These are phyloP conservation scores for Prunus campanulata DNA, from an alignment of 306 rosid species.

Conservation along the genomic window DNA sequence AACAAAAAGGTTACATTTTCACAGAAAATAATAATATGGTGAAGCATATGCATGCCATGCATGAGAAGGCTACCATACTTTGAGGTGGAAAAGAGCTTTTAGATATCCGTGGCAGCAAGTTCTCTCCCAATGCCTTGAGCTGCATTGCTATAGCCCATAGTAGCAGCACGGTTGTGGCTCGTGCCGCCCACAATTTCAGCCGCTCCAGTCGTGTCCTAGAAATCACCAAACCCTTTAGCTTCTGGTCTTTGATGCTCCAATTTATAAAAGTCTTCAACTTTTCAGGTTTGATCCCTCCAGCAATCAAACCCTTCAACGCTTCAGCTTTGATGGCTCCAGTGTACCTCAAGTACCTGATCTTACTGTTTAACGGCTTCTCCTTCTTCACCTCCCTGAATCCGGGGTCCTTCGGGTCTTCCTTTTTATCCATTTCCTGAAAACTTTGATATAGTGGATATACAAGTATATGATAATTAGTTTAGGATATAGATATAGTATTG, in stretches of 20 bases:
- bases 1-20: not conserved
- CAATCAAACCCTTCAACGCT: conserved; percentile 35
- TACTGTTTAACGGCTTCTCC: too few species aligned
- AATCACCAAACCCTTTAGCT: conserved; percentile 24
- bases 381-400: conserved; percentile 8
- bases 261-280: conserved; percentile 38
- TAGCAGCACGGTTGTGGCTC: conserved; percentile 32
- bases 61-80: conserved; percentile 28
- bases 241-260: conserved; percentile 31
- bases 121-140: conserved; percentile 28
- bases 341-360: conserved; percentile 12
- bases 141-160: conserved; percentile 51
- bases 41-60: too few species aligned
- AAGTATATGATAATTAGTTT: too few species aligned
- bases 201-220: conserved; percentile 10
- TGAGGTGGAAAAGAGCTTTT: conserved; percentile 23
- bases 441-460: not conserved
- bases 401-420: conserved; percentile 19
- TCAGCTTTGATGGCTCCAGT: conserved; percentile 20
- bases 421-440: conserved; percentile 19
- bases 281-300: conserved; percentile 16
- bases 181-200: conserved; percentile 44
- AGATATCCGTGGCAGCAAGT: conserved; percentile 26
- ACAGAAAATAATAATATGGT: not conserved
- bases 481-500: too few species aligned